These are phyloP conservation scores for Kuraishia capsulata DNA, from an alignment of 805 yeast species.

Conservation along the genomic window DNA sequence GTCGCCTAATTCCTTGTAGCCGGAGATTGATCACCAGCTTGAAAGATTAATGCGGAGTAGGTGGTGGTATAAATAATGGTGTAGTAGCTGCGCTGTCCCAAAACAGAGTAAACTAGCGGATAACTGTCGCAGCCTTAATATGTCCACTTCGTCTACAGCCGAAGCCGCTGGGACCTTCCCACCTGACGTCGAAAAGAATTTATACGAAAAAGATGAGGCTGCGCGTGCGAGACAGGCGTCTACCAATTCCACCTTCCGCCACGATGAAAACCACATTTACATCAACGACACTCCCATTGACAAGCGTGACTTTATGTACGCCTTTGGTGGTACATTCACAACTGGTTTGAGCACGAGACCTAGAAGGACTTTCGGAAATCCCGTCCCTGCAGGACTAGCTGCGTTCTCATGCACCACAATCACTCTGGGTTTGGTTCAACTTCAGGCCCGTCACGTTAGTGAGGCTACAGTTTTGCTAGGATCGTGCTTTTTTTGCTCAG, in stretches of 20 bases:
- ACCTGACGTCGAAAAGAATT: slow-evolving; percentile 5
- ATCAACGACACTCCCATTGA: slow-evolving; percentile 34
- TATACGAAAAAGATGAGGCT: not conserved
- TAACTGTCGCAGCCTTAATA: too few relatives aligned
- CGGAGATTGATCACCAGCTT: too few relatives aligned
- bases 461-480: slow-evolving; percentile 34
- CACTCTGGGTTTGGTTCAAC: slow-evolving; percentile 34
- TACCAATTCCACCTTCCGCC: slow-evolving; percentile 20
- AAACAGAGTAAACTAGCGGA: too few relatives aligned
- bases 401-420: slow-evolving; percentile 39
- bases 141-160: not conserved
- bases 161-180: not conserved
- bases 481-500: slow-evolving; percentile 39
- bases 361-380: slow-evolving; percentile 27
- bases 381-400: slow-evolving; percentile 46
- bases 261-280: slow-evolving; percentile 30
- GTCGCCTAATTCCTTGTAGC: too few relatives aligned
- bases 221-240: not conserved
- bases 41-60: too few relatives aligned
- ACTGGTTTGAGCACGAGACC: slow-evolving; percentile 26
- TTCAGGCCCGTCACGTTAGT: slow-evolving; percentile 37
- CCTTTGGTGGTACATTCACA: slow-evolving; percentile 52
- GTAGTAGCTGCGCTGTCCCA: too few relatives aligned
- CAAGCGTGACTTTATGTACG: slow-evolving; percentile 47
- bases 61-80: too few relatives aligned